Percentiles rank a stretch among this genome's conserved stretches.
Evolutionary conservation across 805 yeast genomes (phyloP).

Genomic region (Wickerhamomyces mucosus): DNA sequence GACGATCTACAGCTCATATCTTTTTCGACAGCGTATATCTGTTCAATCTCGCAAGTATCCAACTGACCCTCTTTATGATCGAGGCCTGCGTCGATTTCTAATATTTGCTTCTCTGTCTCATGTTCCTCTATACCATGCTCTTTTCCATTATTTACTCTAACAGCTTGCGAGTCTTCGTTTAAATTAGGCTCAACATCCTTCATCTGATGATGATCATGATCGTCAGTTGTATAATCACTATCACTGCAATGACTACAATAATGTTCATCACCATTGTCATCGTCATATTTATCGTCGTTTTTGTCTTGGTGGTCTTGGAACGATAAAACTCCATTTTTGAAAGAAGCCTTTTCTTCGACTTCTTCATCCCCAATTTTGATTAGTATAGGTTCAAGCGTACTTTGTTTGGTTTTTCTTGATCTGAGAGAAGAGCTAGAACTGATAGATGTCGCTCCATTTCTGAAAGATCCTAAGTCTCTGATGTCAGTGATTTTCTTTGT

Average conservation of each 20-base stretch:
- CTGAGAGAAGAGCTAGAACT: too few species aligned
- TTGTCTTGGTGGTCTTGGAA: constrained; percentile 2
- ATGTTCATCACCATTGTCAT: constrained; percentile 1
- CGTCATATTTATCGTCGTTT: constrained; percentile 1
- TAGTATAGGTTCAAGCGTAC: too few species aligned
- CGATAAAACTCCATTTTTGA: constrained; percentile 1
- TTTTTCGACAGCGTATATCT: constrained; percentile 4
- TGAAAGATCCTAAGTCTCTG: neutral
- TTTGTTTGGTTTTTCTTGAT: too few species aligned
- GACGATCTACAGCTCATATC: too few species aligned
- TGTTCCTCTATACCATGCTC: neutral
- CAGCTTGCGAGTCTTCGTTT: too few species aligned
- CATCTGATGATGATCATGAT: constrained; percentile 1
- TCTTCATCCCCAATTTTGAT: neutral
- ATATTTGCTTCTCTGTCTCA: neutral
- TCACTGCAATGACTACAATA: neutral
- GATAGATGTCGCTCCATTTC: neutral
- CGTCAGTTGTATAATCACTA: constrained; percentile 5
- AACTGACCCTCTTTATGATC: neutral
- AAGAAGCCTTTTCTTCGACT: neutral
- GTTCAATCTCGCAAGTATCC: neutral
- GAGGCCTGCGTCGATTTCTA: too few species aligned
- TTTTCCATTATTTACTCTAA: too few species aligned
- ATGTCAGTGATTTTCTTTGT: neutral
- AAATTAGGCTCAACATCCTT: neutral